phyloP scores from a whole-genome alignment of 371 early-diverging fungal genomes.

The Phascolomyces articulosus region DNA sequence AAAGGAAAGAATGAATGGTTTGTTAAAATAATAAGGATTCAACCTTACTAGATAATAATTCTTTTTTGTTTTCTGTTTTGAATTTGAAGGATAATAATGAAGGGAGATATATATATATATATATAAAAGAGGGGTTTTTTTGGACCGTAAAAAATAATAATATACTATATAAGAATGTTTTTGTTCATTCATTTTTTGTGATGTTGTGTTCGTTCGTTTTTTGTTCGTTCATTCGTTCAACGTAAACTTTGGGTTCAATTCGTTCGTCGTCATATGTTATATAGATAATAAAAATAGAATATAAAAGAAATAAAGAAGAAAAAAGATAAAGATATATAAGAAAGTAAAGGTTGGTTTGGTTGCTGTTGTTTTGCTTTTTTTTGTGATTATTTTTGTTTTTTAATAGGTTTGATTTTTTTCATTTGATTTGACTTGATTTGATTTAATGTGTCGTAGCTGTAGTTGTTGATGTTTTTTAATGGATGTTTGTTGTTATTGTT shows the following conservation, averaged over 20 bases:
- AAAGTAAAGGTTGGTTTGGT: neutral
- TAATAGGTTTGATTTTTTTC: no score
- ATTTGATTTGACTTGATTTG: no score
- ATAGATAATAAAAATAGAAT: neutral
- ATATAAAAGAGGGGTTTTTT: neutral
- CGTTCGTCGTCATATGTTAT: slow-evolving; percentile 12
- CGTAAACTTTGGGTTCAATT: no score
- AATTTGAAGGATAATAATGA: no score
- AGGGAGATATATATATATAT: no score
- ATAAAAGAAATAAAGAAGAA: neutral
- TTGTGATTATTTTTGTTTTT: no score
- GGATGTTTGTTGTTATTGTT: neutral
- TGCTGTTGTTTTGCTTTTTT: no score
- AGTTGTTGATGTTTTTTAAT: neutral
- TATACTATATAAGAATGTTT: slow-evolving; percentile 1
- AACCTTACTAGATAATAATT: neutral
- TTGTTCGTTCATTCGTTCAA: slow-evolving; percentile 6
- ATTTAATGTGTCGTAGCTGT: no score
- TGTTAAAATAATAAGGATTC: neutral
- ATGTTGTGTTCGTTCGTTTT: neutral
- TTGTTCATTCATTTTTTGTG: neutral
- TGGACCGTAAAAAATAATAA: neutral
- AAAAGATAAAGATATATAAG: neutral
- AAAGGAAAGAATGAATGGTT: slow-evolving; percentile 2
- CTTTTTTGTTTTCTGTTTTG: no score